Percentiles rank a stretch among this genome's conserved stretches.
Conservation (phyloP, 1,284 basidiomycete species). For the Boletus mariae region DNA sequence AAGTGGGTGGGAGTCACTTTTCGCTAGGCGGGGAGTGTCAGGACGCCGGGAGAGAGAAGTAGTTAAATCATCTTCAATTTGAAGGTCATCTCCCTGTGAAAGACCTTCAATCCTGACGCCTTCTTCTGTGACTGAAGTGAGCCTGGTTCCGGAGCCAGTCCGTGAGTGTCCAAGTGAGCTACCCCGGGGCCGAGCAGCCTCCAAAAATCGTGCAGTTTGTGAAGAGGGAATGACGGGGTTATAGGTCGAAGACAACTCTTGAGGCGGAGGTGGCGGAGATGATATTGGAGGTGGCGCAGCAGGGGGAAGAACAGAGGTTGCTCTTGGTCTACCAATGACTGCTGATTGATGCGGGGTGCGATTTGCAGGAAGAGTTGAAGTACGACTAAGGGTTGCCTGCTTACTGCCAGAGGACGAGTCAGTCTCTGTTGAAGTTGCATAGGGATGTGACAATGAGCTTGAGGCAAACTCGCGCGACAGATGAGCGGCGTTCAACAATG, state of each 20-base stretch:
- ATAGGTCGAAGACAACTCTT: constrained; percentile 31
- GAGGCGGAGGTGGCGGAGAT: constrained; percentile 61
- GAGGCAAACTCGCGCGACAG: constrained; percentile 35
- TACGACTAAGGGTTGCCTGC: constrained; percentile 26
- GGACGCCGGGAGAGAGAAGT: constrained; percentile 28
- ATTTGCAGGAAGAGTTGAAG: constrained; percentile 27
- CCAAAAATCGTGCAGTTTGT: constrained; percentile 33
- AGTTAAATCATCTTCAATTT: constrained; percentile 31
- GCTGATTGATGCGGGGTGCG: constrained; percentile 30
- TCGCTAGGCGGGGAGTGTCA: constrained; percentile 39
- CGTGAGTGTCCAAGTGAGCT: constrained; percentile 51
- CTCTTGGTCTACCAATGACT: constrained; percentile 42
- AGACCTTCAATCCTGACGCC: constrained; percentile 37
- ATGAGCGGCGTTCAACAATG: constrained; percentile 46
- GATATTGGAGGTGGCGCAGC: constrained; percentile 60
- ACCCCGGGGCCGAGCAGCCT: constrained; percentile 43
- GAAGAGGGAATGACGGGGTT: constrained; percentile 26
- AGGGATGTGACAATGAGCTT: constrained; percentile 36
- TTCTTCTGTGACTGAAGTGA: constrained; percentile 64
- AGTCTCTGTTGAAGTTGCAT: constrained; percentile 40
- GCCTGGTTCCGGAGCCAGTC: constrained; percentile 52
- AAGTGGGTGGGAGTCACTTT: constrained; percentile 58
- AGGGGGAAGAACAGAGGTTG: constrained; percentile 60
- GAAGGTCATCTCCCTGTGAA: constrained; percentile 24
- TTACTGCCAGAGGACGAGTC: constrained; percentile 15